phyloP scores from a whole-genome alignment of 371 early-diverging fungal genomes.

The Lichtheimia ornata region DNA sequence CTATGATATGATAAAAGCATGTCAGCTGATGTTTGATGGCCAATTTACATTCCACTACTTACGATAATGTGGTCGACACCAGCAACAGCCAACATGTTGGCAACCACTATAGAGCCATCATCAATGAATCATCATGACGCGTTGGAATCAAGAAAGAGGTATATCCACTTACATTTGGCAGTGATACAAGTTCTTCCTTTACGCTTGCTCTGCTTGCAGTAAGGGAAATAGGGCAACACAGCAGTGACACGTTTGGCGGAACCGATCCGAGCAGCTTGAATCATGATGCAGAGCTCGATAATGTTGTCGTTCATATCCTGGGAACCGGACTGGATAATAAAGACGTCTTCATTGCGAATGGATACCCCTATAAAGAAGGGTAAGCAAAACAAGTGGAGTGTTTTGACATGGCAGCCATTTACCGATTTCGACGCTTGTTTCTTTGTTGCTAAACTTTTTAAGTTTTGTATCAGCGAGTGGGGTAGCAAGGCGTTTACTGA shows the following conservation, averaged over 20 bases:
- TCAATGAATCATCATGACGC: not conserved
- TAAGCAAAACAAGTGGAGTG: not conserved
- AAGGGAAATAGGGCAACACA: slow-evolving; percentile 95
- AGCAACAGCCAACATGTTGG: slow-evolving; percentile 92
- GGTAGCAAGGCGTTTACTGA: slow-evolving; percentile 80
- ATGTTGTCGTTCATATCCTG: slow-evolving; percentile 90
- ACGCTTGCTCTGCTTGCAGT: slow-evolving; percentile 96
- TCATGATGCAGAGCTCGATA: slow-evolving; percentile 96
- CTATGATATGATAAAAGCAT: slow-evolving; percentile 20
- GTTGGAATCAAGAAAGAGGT: not conserved
- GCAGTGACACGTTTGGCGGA: slow-evolving; percentile 89
- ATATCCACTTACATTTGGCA: slow-evolving; percentile 74
- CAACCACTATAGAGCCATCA: slow-evolving; percentile 68
- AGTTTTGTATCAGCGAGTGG: slow-evolving; percentile 57
- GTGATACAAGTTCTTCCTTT: slow-evolving; percentile 96
- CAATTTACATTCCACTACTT: slow-evolving; percentile 13
- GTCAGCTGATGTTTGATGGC: not conserved
- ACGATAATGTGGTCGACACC: slow-evolving; percentile 96
- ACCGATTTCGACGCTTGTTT: slow-evolving; percentile 27
- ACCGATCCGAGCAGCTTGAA: slow-evolving; percentile 91
- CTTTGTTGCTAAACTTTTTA: slow-evolving; percentile 34
- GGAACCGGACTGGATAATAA: slow-evolving; percentile 94
- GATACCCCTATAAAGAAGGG: slow-evolving; percentile 69
- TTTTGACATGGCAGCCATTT: not conserved
- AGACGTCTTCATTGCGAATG: slow-evolving; percentile 95